Conservation (phyloP, 345 rosid genomes). For the Kandelia obovata region DNA sequence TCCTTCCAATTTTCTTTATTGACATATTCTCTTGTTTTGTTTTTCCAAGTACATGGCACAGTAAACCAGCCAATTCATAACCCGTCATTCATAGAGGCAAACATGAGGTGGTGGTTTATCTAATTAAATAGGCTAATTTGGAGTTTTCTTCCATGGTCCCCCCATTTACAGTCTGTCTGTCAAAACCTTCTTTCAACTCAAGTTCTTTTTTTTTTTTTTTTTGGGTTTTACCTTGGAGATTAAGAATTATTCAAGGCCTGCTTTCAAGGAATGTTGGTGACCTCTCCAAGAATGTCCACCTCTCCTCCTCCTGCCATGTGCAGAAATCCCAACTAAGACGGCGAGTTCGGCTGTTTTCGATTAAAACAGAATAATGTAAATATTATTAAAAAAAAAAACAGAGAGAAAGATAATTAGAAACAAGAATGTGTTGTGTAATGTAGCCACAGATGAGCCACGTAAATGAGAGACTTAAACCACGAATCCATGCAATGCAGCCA, state of each 20-base stretch:
- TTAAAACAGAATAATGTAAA: background rate
- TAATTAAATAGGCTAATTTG: slow-evolving; percentile 31
- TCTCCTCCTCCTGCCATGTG: slow-evolving; percentile 33
- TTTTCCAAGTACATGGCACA: slow-evolving; percentile 4
- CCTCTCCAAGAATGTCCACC: slow-evolving; percentile 30
- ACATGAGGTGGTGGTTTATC: slow-evolving; percentile 21
- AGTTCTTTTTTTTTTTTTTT: background rate
- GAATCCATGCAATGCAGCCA: background rate
- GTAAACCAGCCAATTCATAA: slow-evolving; percentile 21
- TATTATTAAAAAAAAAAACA: background rate
- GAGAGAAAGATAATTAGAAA: background rate
- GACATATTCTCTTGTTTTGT: background rate
- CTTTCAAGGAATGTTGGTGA: slow-evolving; percentile 38
- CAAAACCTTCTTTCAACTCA: slow-evolving; percentile 30
- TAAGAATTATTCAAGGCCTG: slow-evolving; percentile 22
- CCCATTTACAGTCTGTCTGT: slow-evolving; percentile 54
- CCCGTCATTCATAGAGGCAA: slow-evolving; percentile 24
- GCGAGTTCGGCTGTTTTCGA: background rate
- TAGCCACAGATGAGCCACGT: background rate
- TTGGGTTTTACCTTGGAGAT: slow-evolving; percentile 24
- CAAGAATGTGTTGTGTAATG: slow-evolving; percentile 2
- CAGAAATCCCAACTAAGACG: background rate
- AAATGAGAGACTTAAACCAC: background rate
- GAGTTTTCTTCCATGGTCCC: slow-evolving; percentile 45
- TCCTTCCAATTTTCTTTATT: slow-evolving; percentile 26